Percentiles rank a stretch among this genome's conserved stretches.
Evolutionary conservation across 1,139 yeast genomes (phyloP).

Genomic region (Geotrichum fermentans): DNA sequence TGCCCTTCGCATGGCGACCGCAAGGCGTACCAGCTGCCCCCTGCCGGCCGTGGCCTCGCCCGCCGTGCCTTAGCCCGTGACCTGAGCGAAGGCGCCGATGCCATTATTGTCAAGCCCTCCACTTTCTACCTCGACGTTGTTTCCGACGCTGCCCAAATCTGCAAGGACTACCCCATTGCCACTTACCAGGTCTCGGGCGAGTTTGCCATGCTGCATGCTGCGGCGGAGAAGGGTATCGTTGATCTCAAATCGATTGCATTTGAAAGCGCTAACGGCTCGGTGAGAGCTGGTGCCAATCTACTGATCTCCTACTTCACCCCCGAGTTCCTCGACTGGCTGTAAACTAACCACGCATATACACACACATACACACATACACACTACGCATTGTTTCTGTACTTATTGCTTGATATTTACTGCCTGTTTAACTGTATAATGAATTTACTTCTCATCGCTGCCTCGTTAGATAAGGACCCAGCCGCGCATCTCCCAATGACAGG

Average conservation of each 20-base stretch:
- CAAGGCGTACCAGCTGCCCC: slow-evolving; percentile 87
- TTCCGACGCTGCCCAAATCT: slow-evolving; percentile 77
- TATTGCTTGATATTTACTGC: too few species aligned
- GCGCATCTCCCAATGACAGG: slow-evolving; percentile 2
- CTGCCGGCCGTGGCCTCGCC: slow-evolving; percentile 90
- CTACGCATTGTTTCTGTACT: not conserved
- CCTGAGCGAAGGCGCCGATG: slow-evolving; percentile 90
- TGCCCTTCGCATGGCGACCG: slow-evolving; percentile 89
- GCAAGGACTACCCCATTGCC: slow-evolving; percentile 81
- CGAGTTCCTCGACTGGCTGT: slow-evolving; percentile 88
- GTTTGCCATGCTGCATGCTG: slow-evolving; percentile 96
- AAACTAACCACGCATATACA: not conserved
- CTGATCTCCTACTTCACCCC: slow-evolving; percentile 93
- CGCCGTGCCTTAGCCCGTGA: slow-evolving; percentile 86
- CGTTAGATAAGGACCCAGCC: too few species aligned
- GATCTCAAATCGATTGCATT: slow-evolving; percentile 87
- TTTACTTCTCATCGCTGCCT: too few species aligned
- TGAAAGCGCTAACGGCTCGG: slow-evolving; percentile 84
- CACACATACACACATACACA: not conserved
- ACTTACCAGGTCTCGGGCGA: slow-evolving; percentile 98
- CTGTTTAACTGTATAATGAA: too few species aligned
- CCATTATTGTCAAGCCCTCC: slow-evolving; percentile 93
- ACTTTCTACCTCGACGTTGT: slow-evolving; percentile 90
- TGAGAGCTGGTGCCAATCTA: slow-evolving; percentile 94
- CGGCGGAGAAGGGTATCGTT: slow-evolving; percentile 91